Evolutionary conservation across 495 filamentous ascomycete genomes (phyloP), one percentile per base, ranked within the genome.

Genomic region (Annulohypoxylon stygium): DNA sequence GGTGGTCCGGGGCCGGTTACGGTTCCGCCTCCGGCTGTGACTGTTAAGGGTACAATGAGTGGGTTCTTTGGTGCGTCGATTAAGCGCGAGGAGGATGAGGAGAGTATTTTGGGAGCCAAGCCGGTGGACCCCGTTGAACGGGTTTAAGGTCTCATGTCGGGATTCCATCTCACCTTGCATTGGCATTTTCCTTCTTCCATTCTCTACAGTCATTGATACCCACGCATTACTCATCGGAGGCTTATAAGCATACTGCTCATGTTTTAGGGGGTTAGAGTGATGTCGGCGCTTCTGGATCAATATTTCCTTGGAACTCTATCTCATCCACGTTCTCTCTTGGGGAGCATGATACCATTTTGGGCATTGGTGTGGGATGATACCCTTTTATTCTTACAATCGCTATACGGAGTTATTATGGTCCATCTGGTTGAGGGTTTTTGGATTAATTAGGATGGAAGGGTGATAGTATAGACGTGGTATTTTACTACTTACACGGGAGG

Each of bases 181-280:
- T 43, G 18, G 4, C 14, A 20, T 37, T 2, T 48, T 65, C 50
- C 41, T 62, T 26, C 14, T 66, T 33, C 62, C 9, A 39, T 75
- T 75, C 73, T 71, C 16, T 68, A 75, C 73, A 9, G 50, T 71
- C 68, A 61, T 61, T 75, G 73, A 75, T 71, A 75, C 73, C 73
- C 73, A 68, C 14, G 39, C 36, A 50, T 71, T 62, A 63, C 30
- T 9, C 10, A n/a, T 54, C 4, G 51, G 58, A 70, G 23, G 16
- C 34, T 33, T 63, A 30, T 30, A 30, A 30, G 5, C 30, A 30
- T 30, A 30, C 30, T 14, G 53, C 36, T 45, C 63, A 23, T 14
- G 20, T 33, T 63, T 54, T n/a, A 14, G 60, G 45, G 39, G 23
- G 39, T 64, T 59, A 5, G 41, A 62, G 34, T 36, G 11, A 33